Conservation (phyloP, 2,329 filamentous ascomycete species). For the Nectriaceae sp. region DNA sequence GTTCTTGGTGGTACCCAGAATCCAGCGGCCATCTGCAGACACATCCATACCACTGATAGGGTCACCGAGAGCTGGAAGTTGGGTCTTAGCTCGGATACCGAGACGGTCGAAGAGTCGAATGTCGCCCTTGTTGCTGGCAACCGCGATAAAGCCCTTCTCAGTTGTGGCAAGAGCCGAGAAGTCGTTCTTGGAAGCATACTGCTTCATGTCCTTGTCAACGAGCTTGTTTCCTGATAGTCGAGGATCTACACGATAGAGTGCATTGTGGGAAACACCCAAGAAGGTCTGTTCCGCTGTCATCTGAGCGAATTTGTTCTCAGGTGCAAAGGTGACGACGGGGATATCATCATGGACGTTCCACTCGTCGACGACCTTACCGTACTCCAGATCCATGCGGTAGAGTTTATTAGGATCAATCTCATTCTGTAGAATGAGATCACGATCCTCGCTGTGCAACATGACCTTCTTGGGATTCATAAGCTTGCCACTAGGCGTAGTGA, state of each 20-base stretch:
- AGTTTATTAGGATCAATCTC: constrained; percentile 82
- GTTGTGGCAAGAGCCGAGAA: constrained; percentile 95
- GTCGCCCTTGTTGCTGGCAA: constrained; percentile 97
- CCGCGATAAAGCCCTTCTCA: constrained; percentile 93
- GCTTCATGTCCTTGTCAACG: constrained; percentile 89
- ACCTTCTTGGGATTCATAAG: constrained; percentile 94
- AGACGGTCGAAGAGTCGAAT: constrained; percentile 95
- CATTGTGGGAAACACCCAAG: constrained; percentile 88
- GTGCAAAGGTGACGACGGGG: constrained; percentile 85
- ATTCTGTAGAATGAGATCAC: constrained; percentile 88
- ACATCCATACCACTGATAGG: constrained; percentile 94
- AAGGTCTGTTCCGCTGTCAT: constrained; percentile 96
- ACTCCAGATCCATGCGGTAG: constrained; percentile 97
- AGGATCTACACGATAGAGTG: constrained; percentile 90
- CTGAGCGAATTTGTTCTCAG: constrained; percentile 97
- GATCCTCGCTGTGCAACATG: constrained; percentile 91
- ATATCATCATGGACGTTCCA: constrained; percentile 99
- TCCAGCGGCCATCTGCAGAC: constrained; percentile 93
- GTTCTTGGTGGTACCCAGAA: constrained; percentile 89
- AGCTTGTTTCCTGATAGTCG: constrained; percentile 89
- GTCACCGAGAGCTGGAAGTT: constrained; percentile 92
- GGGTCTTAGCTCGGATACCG: constrained; percentile 96
- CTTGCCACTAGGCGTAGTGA: constrained; percentile 83
- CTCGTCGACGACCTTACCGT: constrained; percentile 96
- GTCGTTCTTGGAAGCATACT: constrained; percentile 95